Conservation (phyloP, 148 eudicot genomes). For the Arctostaphylos glauca region DNA sequence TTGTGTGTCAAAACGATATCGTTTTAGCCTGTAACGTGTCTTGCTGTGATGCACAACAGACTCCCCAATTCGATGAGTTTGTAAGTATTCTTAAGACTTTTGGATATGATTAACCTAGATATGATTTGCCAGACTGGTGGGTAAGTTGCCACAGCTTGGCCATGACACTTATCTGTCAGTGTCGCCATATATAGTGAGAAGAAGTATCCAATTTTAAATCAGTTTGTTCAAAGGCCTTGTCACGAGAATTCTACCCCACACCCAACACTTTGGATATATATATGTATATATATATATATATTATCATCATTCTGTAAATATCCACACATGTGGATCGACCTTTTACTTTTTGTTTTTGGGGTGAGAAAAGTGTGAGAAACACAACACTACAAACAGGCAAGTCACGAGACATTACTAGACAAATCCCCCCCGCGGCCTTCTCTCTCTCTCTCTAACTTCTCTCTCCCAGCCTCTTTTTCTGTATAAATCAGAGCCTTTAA, state of each 20-base stretch:
- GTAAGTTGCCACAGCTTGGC: no score
- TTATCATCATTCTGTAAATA: not conserved
- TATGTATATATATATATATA: not conserved
- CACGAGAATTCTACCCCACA: slow-evolving; percentile 3
- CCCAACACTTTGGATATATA: not conserved
- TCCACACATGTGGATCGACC: not conserved
- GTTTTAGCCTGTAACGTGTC: no score
- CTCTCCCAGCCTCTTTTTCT: not conserved
- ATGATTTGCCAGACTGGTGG: no score
- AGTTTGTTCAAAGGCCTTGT: slow-evolving; percentile 4
- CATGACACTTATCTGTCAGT: not conserved
- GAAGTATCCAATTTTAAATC: not conserved
- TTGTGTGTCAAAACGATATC: no score
- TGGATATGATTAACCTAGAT: no score
- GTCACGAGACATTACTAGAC: not conserved
- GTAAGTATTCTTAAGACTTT: no score
- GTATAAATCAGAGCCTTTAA: not conserved
- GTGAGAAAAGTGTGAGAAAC: not conserved
- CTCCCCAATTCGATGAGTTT: no score
- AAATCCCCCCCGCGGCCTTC: not conserved
- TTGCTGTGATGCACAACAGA: no score
- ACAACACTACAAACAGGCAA: not conserved
- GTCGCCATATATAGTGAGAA: not conserved
- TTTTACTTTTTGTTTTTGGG: not conserved
- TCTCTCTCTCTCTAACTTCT: not conserved